phyloP scores from a whole-genome alignment of 2,329 filamentous ascomycete genomes.

The Diplodia seriata region DNA sequence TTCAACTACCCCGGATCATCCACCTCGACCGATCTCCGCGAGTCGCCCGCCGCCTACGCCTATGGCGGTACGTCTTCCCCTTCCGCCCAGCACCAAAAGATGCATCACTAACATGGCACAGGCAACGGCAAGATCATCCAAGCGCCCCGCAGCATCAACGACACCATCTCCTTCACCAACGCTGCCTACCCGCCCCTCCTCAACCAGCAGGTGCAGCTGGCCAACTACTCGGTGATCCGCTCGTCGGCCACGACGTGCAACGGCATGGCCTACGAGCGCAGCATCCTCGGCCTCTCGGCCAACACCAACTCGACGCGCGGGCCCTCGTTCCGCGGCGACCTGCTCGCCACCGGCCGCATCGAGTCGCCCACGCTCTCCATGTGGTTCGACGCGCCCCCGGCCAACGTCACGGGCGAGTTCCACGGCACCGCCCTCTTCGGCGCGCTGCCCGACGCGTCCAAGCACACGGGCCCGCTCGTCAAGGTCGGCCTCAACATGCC shows the following conservation, averaged over 20 bases:
- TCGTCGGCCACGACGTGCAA: conserved; percentile 36
- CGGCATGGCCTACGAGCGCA: conserved; percentile 36
- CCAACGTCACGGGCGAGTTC: conserved; percentile 37
- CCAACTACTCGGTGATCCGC: conserved; percentile 38
- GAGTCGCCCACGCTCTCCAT: conserved; percentile 42
- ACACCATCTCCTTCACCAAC: conserved; percentile 30
- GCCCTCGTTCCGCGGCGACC: conserved; percentile 44
- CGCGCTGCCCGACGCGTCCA: conserved; percentile 43
- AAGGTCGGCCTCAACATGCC: conserved; percentile 38
- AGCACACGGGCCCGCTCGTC: conserved; percentile 45
- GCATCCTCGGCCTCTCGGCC: conserved; percentile 43
- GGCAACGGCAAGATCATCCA: conserved; percentile 35
- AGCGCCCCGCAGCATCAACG: conserved; percentile 28
- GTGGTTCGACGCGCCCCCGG: conserved; percentile 46
- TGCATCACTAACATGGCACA: background rate
- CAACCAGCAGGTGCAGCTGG: conserved; percentile 39
- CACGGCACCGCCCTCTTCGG: conserved; percentile 45
- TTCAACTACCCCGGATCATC: conserved; percentile 32
- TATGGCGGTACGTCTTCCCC: conserved; percentile 6
- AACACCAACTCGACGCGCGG: conserved; percentile 38
- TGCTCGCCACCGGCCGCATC: conserved; percentile 42
- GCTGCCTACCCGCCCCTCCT: conserved; percentile 12
- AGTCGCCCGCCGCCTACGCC: background rate
- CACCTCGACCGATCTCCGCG: background rate
- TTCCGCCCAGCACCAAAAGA: no score